phyloP scores from a whole-genome alignment of 305 asterid species.

The Fraxinus sp. region DNA sequence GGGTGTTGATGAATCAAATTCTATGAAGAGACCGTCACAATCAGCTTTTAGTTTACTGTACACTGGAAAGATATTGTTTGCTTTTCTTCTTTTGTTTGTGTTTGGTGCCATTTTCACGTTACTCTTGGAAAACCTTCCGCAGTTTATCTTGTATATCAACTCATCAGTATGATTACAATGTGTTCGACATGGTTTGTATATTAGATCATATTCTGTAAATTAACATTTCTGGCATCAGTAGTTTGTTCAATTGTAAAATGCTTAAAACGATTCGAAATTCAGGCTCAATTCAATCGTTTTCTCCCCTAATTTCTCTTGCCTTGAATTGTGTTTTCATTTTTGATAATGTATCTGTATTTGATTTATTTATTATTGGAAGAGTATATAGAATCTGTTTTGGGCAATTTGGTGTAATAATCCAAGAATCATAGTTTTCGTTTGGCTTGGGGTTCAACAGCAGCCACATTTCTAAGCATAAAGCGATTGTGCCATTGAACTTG shows the following conservation, averaged over 20 bases:
- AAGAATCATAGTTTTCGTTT: not conserved
- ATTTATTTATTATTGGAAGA: too few relatives aligned
- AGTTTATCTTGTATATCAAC: slow-evolving; percentile 47
- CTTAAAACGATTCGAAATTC: not conserved
- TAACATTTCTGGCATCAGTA: not conserved
- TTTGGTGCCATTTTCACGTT: slow-evolving; percentile 67
- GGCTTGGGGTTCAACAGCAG: not conserved
- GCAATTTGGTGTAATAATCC: not conserved
- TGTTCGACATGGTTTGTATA: not conserved
- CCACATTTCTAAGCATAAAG: not conserved
- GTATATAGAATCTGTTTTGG: not conserved
- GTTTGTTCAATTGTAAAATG: not conserved
- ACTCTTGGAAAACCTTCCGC: slow-evolving; percentile 78
- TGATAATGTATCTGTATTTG: not conserved
- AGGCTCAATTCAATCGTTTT: not conserved
- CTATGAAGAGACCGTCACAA: slow-evolving; percentile 11
- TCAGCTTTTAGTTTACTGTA: slow-evolving; percentile 40
- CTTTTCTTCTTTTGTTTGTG: slow-evolving; percentile 57
- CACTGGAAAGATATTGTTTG: slow-evolving; percentile 63
- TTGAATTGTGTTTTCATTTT: not conserved
- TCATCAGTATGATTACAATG: slow-evolving; percentile 29
- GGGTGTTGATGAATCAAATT: slow-evolving; percentile 38
- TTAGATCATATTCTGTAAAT: not conserved
- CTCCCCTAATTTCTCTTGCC: not conserved
- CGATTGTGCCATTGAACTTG: not conserved